Base-by-base conservation (phyloP, 208 protist species). In the Leptomonas pyrrhocoris region DNA sequence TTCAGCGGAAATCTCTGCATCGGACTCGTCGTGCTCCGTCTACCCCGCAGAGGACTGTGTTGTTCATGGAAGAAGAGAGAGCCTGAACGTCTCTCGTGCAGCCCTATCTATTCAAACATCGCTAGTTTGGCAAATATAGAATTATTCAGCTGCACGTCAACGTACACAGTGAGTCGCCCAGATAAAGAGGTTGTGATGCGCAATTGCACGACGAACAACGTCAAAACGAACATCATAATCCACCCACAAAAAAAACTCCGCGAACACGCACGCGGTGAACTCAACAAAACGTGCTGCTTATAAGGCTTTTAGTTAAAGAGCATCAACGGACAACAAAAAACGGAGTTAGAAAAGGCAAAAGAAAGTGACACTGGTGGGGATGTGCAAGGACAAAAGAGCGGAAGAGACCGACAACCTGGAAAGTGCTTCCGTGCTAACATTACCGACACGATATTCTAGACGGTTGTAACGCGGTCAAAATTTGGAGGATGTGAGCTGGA, bases 101-200 rank as follows among this genome's bases (percentile, higher is more conserved):
- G 3, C 12, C 6, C 7, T 19, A 2, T 31, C 16, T n/a, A 2
- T 66, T 55, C 42, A 18, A 11, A 30, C 12, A 55, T 66, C 42
- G 4, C 55, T 66, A 45, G 21, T 66, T 66, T 66, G 60, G 23
- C 58, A 55, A 66, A 66, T 55, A 66, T 66, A 31, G 23, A 42
- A 2, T 3, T 45, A 43, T 7, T 48, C 5, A 15, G 48, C 30
- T 45, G 48, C 9, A 31, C 31, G 42, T 45, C 28, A 66, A 42
- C 60, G 31, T 11, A 13, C 46, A n/a, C 31, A 46, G 31, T 55
- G 60, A 55, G 16, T 21, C 60, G 31, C 43, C 60, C 3, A 12
- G 31, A 45, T 12, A 61, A 49, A 66, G n/a, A 18, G 13, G 28
- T 9, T 66, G 12, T 28, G 6, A 12, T 2, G 42, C 42, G 60